Base-by-base conservation (phyloP, 768 basidiomycete genomes). In the Ramaria sp. region DNA sequence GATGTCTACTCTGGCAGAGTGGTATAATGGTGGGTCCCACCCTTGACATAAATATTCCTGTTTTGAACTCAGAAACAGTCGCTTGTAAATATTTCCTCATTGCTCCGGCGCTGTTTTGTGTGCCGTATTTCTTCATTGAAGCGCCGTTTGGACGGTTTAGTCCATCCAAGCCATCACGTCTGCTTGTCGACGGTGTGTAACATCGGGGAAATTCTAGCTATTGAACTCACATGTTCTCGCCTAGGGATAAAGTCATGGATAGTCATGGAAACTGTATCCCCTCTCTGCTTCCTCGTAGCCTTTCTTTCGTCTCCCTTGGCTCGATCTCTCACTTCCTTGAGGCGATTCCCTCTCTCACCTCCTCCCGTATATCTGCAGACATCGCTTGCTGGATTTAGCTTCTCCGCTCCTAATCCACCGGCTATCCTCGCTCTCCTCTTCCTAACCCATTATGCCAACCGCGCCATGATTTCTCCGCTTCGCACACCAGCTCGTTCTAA, bases 111-210 rank as follows among this genome's bases (percentile, higher is more conserved):
- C 3, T 55, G n/a, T n/a, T 47, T 18, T 55, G 18, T 18, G 28
- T 20, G 16, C 42, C 42, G 6, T 32, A 25, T 25, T 73, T 85
- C 58, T 36, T 80, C 49, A 63, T 88, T 49, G 72, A 91, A 63
- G 90, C 88, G 0, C 87, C 87, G 0, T 90, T 90, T 65, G 91
- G 91, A 9, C 77, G 86, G 0, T 92, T 92, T 63, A 66, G 81
- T 0, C 78, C 76, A 0, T 57, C 65, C 39, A 59, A 55, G 56
- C 58, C 77, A 27, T 76, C 73, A 59, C 58, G 74, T 54, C 67
- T 82, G 57, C 66, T 80, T 10, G 59, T 86, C 6, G 77, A 89
- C 58, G 85, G 83, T 74, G 51, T n/a, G 65, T 60, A 22, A 15
- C n/a, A 16, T 15, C 25, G 10, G 8, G 18, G 5, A 3, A 47